Base-by-base conservation (phyloP, 2,329 filamentous ascomycete species). In the Botrytis sinoallii region DNA sequence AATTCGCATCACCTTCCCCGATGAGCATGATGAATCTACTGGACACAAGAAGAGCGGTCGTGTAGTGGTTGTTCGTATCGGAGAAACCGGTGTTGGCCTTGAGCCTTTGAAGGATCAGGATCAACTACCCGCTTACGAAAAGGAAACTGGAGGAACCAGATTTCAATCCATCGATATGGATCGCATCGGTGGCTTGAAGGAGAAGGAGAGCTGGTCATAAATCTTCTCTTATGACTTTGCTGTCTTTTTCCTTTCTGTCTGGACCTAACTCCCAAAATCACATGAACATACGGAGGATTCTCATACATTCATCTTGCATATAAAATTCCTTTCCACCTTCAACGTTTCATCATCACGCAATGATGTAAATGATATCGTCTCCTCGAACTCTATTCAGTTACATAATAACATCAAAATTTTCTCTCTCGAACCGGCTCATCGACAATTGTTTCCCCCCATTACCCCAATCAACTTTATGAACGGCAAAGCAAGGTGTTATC, bases 1-100 rank as follows among this genome's bases (percentile, higher is more conserved):
- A 85, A 99, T 99, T 80, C 94, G 95, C 84, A 97, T 99, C 83
- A 98, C 96, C 52, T 98, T 99, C 86, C 96, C 96, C 25, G 93
- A 97, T 79, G 96, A 98, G 86, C 91, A 97, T 78, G 95, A 98
- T 81, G 93, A 94, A 78, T 85, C 89, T 72, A 71, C 67, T 5
- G 95, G 95, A 78, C 93, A 91, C 83, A 88, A 88, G 79, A 92
- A 92, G 85, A 94, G 92, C 77, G 95, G 95, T 48, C 91, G 95
- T 46, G 94, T 98, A 70, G 92, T 99, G 35, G 90, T 98, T 52
- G 95, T 99, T 73, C 90, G 93, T 70, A 93, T 98, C 70, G 94
- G 95, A 76, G 96, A 98, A 77, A 92, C 93, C 66, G 88, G 90
- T 55, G 91, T 98, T 77, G 96, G 95, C 68, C 88, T 98, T 76